phyloP scores from a whole-genome alignment of 805 yeast species.

The Priceomyces carsonii region DNA sequence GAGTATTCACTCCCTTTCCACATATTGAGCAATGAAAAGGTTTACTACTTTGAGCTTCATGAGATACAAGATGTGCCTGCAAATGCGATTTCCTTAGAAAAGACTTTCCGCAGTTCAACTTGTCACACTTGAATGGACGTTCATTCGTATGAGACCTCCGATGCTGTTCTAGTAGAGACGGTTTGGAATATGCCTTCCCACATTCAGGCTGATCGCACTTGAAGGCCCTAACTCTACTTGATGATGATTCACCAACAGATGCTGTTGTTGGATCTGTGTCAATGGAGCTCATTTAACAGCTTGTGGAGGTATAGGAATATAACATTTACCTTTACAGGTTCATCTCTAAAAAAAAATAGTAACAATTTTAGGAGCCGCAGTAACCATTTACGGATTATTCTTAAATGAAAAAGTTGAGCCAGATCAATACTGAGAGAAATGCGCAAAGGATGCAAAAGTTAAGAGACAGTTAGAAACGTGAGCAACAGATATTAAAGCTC shows the following conservation, averaged over 20 bases:
- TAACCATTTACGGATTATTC: too few species aligned
- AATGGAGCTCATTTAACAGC: slow-evolving; percentile 10
- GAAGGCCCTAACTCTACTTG: slow-evolving; percentile 57
- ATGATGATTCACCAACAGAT: slow-evolving; percentile 20
- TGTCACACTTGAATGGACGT: slow-evolving; percentile 69
- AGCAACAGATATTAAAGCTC: too few species aligned
- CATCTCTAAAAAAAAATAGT: too few species aligned
- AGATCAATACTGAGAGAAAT: too few species aligned
- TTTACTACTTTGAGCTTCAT: slow-evolving; percentile 50
- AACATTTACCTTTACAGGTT: too few species aligned
- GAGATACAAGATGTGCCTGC: slow-evolving; percentile 72
- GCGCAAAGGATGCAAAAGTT: too few species aligned
- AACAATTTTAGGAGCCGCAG: too few species aligned
- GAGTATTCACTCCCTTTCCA: slow-evolving; percentile 77
- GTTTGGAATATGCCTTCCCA: slow-evolving; percentile 74
- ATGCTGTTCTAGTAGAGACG: slow-evolving; percentile 83
- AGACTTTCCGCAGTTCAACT: slow-evolving; percentile 55
- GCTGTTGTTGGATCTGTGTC: slow-evolving; percentile 14
- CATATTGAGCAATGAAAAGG: slow-evolving; percentile 76
- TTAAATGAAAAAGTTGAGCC: too few species aligned
- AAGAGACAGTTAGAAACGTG: too few species aligned
- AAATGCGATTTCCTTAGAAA: slow-evolving; percentile 81
- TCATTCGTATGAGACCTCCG: slow-evolving; percentile 75
- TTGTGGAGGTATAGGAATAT: too few species aligned
- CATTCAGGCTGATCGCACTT: slow-evolving; percentile 68